These are phyloP conservation scores for Aschersonia sp. DNA, from an alignment of 2,329 filamentous ascomycete species.

Conservation along the genomic window DNA sequence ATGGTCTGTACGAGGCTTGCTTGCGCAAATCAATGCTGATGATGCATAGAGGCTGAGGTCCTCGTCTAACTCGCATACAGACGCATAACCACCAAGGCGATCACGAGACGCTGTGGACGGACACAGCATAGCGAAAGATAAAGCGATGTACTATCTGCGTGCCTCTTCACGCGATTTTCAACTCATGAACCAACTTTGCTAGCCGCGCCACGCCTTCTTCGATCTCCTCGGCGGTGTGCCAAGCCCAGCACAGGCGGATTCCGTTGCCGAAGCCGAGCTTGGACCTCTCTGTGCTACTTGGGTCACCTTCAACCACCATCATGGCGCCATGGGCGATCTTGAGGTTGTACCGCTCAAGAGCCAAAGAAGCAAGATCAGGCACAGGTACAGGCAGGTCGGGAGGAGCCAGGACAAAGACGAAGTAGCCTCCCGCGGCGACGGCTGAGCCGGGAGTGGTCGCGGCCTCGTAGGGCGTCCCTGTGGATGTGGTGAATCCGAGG, in stretches of 20 bases:
- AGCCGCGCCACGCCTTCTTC: constrained; percentile 54
- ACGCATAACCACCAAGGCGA: too few species aligned
- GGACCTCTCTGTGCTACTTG: constrained; percentile 16
- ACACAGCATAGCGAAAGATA: too few species aligned
- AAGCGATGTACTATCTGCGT: too few species aligned
- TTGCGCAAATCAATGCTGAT: too few species aligned
- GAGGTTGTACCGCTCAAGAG: constrained; percentile 48
- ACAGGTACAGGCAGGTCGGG: neutral
- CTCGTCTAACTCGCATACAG: too few species aligned
- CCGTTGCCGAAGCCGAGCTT: constrained; percentile 39
- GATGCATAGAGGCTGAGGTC: too few species aligned
- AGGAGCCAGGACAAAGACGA: neutral
- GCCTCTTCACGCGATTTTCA: neutral
- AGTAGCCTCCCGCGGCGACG: constrained; percentile 1
- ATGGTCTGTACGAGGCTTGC: too few species aligned
- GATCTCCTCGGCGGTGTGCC: constrained; percentile 53
- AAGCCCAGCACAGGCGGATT: constrained; percentile 57
- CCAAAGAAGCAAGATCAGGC: constrained; percentile 11
- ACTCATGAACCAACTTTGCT: constrained; percentile 11
- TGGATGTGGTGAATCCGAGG: constrained; percentile 6
- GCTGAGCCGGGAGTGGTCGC: neutral
- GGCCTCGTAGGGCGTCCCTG: constrained; percentile 5
- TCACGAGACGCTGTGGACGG: too few species aligned
- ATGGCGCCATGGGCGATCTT: constrained; percentile 53
- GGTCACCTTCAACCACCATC: constrained; percentile 53